These are phyloP conservation scores for Musa itinerans DNA, from an alignment of 176 grass and related monocot species.

Conservation along the genomic window DNA sequence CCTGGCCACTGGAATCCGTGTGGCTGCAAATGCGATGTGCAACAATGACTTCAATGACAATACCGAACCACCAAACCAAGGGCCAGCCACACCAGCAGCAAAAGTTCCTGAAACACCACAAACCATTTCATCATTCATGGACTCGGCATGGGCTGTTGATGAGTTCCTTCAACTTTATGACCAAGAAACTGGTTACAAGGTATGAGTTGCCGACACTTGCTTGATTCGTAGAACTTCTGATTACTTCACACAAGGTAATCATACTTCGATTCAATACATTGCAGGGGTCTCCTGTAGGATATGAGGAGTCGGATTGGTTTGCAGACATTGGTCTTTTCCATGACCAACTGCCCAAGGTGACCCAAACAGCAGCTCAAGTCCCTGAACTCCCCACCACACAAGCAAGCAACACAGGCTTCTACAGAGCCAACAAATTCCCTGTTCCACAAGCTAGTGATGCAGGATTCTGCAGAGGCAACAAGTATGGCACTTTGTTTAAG, in stretches of 20 bases:
- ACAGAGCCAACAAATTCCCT: conserved; percentile 27
- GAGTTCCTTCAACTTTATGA: conserved; percentile 83
- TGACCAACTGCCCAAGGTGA: conserved; percentile 36
- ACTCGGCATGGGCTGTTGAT: conserved; percentile 64
- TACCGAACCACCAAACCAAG: conserved; percentile 35
- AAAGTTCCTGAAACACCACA: conserved; percentile 31
- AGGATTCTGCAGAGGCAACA: conserved; percentile 27
- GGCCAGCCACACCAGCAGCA: background rate
- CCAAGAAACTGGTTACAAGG: conserved; percentile 67
- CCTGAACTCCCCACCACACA: conserved; percentile 55
- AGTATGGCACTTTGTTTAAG: conserved; percentile 31
- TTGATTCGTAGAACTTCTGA: background rate
- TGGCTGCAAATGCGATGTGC: conserved; percentile 25
- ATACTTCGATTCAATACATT: conserved; percentile 17
- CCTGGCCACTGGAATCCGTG: conserved; percentile 85
- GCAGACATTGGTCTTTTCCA: conserved; percentile 62
- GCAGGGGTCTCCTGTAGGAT: conserved; percentile 53
- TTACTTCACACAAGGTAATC: conserved; percentile 12
- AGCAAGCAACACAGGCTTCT: conserved; percentile 25
- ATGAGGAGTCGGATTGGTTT: conserved; percentile 78
- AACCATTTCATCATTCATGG: conserved; percentile 41
- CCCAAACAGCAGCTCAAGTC: conserved; percentile 38
- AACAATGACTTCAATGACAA: conserved; percentile 20
- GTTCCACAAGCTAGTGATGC: background rate
- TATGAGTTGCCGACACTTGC: background rate